Evolutionary conservation across 345 rosid genomes (phyloP).

Genomic region (Murraya paniculata): DNA sequence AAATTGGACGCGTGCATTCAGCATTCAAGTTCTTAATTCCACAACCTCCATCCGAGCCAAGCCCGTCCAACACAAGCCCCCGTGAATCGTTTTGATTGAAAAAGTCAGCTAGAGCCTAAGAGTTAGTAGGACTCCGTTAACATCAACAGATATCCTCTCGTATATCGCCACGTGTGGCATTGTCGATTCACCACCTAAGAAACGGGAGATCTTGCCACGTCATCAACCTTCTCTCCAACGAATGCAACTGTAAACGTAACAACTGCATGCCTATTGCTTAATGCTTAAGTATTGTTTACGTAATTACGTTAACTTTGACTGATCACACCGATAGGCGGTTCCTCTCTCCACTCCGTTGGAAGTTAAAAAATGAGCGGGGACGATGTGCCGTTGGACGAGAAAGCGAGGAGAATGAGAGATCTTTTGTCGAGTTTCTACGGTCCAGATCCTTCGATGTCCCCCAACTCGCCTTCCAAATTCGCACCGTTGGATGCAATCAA

Average conservation of each 20-base stretch:
- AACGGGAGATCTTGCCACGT: not conserved
- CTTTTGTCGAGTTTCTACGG: conserved; percentile 92
- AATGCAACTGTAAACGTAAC: not conserved
- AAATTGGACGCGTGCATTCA: too few species aligned
- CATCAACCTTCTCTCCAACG: not conserved
- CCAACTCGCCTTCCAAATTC: conserved; percentile 39
- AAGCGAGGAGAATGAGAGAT: conserved; percentile 99
- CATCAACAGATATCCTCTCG: not conserved
- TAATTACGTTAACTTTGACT: not conserved
- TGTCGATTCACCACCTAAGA: not conserved
- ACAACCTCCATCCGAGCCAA: too few species aligned
- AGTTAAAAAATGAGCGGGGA: conserved; percentile 46
- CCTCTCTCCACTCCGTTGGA: too few species aligned
- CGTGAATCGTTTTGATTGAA: too few species aligned
- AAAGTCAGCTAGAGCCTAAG: too few species aligned
- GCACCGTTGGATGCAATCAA: conserved; percentile 74
- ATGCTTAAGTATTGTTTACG: too few species aligned
- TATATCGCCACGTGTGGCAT: not conserved
- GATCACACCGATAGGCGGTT: not conserved
- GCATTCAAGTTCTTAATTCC: too few species aligned
- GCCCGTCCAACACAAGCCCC: too few species aligned
- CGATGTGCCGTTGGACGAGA: conserved; percentile 81
- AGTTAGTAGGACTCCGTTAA: too few species aligned
- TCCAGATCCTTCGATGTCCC: conserved; percentile 71
- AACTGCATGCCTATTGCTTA: too few species aligned